Evolutionary conservation across 2,329 filamentous ascomycete genomes (phyloP).

Genomic region (Chaetomium strumarium): DNA sequence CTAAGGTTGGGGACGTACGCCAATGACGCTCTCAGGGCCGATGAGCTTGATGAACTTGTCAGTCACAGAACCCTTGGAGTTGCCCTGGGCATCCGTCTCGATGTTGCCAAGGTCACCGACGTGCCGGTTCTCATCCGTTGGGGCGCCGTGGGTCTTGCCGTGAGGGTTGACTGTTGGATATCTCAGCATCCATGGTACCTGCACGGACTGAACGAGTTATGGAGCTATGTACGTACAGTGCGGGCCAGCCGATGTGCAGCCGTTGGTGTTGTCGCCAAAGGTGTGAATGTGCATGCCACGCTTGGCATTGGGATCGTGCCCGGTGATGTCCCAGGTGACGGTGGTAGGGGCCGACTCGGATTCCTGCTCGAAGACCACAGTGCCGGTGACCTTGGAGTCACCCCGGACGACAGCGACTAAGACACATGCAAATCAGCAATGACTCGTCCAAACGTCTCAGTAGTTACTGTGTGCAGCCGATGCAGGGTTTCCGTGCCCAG

Average conservation of each 20-base stretch:
- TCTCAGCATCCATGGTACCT: neutral
- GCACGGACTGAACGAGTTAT: neutral
- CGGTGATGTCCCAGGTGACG: constrained; percentile 86
- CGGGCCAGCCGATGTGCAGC: constrained; percentile 95
- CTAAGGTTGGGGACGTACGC: constrained; percentile 51
- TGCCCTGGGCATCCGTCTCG: constrained; percentile 89
- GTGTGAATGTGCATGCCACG: constrained; percentile 98
- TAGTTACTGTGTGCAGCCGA: neutral
- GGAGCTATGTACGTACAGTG: constrained; percentile 66
- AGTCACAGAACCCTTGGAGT: constrained; percentile 70
- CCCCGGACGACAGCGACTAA: constrained; percentile 93
- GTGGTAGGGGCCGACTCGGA: constrained; percentile 76
- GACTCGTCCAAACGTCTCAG: neutral
- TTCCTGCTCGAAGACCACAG: constrained; percentile 90
- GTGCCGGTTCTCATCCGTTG: constrained; percentile 76
- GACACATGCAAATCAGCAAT: constrained; percentile 18
- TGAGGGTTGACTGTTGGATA: constrained; percentile 76
- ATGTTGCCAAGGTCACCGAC: constrained; percentile 98
- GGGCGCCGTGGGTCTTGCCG: constrained; percentile 87
- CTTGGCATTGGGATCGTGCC: constrained; percentile 90
- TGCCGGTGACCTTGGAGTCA: constrained; percentile 92
- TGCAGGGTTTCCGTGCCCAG: constrained; percentile 15
- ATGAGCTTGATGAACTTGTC: constrained; percentile 94
- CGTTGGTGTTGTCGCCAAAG: constrained; percentile 99
- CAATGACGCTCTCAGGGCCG: constrained; percentile 88